These are phyloP conservation scores for Cyberlindnera euphorbiiphila DNA, from an alignment of 805 yeast species.

Conservation along the genomic window DNA sequence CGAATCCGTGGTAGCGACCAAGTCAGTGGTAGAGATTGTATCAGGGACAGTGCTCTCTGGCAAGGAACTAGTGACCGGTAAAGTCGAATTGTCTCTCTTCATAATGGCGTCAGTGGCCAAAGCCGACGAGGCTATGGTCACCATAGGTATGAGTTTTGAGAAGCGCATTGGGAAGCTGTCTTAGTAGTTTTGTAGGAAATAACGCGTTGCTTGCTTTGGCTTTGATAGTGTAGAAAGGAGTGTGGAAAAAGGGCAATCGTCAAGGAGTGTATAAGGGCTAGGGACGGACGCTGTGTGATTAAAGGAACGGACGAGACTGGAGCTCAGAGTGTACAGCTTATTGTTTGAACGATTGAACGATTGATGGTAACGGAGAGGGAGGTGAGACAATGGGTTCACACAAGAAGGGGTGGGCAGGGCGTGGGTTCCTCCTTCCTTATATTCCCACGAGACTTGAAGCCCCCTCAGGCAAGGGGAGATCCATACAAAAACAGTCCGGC, in stretches of 20 bases:
- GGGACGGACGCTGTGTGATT: slow-evolving; percentile 1
- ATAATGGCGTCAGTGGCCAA: slow-evolving; percentile 17
- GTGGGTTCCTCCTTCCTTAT: no score
- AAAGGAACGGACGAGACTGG: slow-evolving; percentile 30
- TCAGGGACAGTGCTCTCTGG: slow-evolving; percentile 2
- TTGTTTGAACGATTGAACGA: neutral
- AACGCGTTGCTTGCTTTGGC: no score
- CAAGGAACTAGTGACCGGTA: slow-evolving; percentile 3
- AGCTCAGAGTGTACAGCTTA: slow-evolving; percentile 15
- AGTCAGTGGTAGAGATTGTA: no score
- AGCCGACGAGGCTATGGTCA: slow-evolving; percentile 14
- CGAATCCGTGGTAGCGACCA: no score
- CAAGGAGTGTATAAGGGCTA: slow-evolving; percentile 2
- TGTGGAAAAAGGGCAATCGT: neutral
- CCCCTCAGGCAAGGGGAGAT: neutral
- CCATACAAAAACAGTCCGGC: no score
- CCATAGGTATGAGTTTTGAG: slow-evolving; percentile 14
- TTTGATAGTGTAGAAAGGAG: no score
- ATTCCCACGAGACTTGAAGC: no score
- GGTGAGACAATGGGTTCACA: no score
- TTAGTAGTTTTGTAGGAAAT: neutral
- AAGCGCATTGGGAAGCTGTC: neutral
- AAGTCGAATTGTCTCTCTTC: slow-evolving; percentile 21
- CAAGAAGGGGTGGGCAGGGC: no score
- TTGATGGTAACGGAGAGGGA: slow-evolving; percentile 1